Evolutionary conservation across 2,329 filamentous ascomycete genomes (phyloP), one percentile per base, ranked within the genome.

Genomic region (Cladosporium sp.): DNA sequence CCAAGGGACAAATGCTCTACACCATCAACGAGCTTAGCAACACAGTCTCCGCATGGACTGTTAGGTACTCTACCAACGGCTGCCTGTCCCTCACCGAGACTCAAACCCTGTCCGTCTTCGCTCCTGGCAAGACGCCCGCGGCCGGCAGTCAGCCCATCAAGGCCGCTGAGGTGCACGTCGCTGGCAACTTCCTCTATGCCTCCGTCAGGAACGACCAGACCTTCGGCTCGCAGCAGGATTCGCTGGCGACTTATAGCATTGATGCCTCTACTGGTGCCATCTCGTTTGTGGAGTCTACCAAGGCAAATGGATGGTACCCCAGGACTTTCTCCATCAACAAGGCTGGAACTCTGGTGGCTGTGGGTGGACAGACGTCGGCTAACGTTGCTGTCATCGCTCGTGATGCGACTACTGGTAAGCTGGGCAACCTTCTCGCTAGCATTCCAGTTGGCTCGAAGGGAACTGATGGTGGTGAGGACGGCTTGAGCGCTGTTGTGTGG

Each of bases 171-270:
- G 60, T 73, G 55, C 62, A 61, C n/a, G 64, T 68, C 53, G 67
- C 69, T 37, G 70, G 60, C 37, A 68, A 69, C 62, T 72, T 69
- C 58, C 57, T 72, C 10, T 73, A 73, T 61, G 63, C 61, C 4
- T 64, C 71, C 1, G 72, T 71, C 60, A 67, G 71, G 25, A 73
- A 73, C 56, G 71, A 73, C 58, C 70, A 69, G 64, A 68, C 66
- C 34, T 73, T 71, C 35, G 55, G 47, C 47, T 61, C 57, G 1
- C 56, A 54, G 20, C 66, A 69, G 20, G 70, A 72, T 49, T 72
- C 70, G 4, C 65, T 73, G 19, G 68, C 69, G 9, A 68, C 70
- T 25, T 73, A 69, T 58, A 65, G 62, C 40, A 71, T 73, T 50
- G 62, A 60, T 28, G 25, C 44, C 7, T 59, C 66, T 13, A 62